These are phyloP conservation scores for Chaetoceros tenuissimus DNA, from an alignment of 108 stramenopile species.

Conservation along the genomic window DNA sequence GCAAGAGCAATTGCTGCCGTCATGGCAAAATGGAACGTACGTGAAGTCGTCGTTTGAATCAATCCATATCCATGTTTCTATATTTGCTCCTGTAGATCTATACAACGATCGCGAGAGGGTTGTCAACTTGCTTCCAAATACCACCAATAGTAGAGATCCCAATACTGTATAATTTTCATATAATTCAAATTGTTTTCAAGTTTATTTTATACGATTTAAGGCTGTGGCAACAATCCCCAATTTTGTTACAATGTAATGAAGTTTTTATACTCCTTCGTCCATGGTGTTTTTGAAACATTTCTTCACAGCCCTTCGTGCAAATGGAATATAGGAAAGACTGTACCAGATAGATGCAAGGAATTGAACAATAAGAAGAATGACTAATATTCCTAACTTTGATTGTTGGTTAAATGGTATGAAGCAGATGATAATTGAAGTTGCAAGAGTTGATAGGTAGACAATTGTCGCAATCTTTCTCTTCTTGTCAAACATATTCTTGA, in stretches of 20 bases:
- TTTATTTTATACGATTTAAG: no score
- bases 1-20: constrained; percentile 80
- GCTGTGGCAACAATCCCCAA: no score
- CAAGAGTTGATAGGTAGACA: constrained; percentile 56
- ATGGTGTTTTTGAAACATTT: constrained; percentile 4
- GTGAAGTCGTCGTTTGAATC: no score
- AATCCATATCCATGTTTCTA: no score
- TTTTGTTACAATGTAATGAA: no score
- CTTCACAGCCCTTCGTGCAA: constrained; percentile 45
- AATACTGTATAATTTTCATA: no score
- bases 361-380: constrained; percentile 51
- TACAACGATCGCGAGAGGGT: no score
- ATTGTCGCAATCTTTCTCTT: constrained; percentile 44
- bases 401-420: constrained; percentile 54
- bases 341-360: constrained; percentile 72
- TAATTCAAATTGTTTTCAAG: no score
- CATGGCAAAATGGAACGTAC: no score
- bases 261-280: neutral
- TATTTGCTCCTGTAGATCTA: no score
- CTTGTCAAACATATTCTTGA: constrained; percentile 75
- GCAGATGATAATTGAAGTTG: constrained; percentile 44
- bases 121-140: no score
- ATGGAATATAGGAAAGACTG: constrained; percentile 73
- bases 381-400: constrained; percentile 41
- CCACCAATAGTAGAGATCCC: no score